Evolutionary conservation across 73 alveolate species (phyloP), one percentile per base, ranked within the genome.

Genomic region (Tetrahymena thermophila): DNA sequence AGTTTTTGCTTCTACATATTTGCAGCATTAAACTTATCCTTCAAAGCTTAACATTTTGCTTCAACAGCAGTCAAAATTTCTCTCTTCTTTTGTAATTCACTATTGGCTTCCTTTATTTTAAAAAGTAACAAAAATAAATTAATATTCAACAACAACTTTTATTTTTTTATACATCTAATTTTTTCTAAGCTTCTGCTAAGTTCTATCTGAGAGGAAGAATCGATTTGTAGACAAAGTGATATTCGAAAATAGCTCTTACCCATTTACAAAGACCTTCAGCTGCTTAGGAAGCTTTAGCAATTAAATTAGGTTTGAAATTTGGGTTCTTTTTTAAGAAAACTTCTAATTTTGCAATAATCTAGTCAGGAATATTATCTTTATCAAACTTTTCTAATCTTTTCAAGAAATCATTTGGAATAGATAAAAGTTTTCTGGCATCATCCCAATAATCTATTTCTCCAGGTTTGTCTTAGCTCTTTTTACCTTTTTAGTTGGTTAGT

Each of bases 151-250:
- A 2, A 25, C 31, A 25, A 23, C 0, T 7, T n/a, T n/a, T n/a
- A n/a, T n/a, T n/a, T n/a, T 7, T 28, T 28, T 71, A 13, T 71
- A 71, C 89, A 71, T 71, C 89, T 71, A 71, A 71, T 71, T 71
- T 71, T 31, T 71, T 71, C 23, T 71, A 93, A n/a, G 99, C 99
- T 94, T 96, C 96, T 56, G 96, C 99, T 95, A 98, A 97, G 50
- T 98, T 98, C 83, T 97, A 99, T 98, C 98, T 97, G 94, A 98
- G 97, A 17, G 99, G 99, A 83, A 98, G 97, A 35, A 99, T 97
- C 95, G 98, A 99, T 85, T 98, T 98, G 85, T 98, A 98, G 8
- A 98, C 98, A 57, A 96, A 93, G 85, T 98, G 97, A 56, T 94
- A 98, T 85, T 97, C 96, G 96, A 97, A 98, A 37, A 98, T 97